Evolutionary conservation across 805 yeast genomes (phyloP), one percentile per base, ranked within the genome.

Genomic region (Starmerella stigmatis): DNA sequence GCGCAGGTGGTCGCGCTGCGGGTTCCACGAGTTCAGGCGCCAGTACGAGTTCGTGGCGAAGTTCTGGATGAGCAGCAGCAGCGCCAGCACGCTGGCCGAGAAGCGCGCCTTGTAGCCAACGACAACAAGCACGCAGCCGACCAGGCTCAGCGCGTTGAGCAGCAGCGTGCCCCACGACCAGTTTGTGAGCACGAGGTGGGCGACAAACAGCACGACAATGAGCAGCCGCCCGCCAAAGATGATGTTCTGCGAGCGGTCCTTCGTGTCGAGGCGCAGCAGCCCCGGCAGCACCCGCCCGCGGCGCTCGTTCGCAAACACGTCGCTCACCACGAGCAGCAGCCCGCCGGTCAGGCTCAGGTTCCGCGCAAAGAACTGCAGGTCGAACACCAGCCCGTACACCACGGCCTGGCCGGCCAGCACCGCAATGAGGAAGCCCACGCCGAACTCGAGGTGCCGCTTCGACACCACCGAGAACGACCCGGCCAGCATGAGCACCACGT

Each of bases 321-420:
- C 96, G 45, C 89, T 77, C 48, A 86, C 75, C 6, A 89, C 94
- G 58, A 89, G 75, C 55, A 89, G 67, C 51, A 89, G 72, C 6
- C 97, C 97, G 37, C 98, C 98, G 53, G 86, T 79, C 41, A 89
- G 89, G 19, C 94, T 81, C 54, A 88, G 69, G 62, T 86, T 86
- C 67, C 96, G 78, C 58, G 86, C 72, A 57, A 92, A 76, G 66
- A 88, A 89, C 47, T 76, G 75, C 25, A 81, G 71, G 57, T 88
- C 94, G 56, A 81, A 77, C 52, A 85, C 75, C 70, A 36, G 41
- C 5, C 97, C 97, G 60, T 89, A 89, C 49, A 82, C 82, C 12
- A 88, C 53, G 5, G 95, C 96, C 68, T 89, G 98, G 36, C 78
- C 63, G 13, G 85, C 59, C 27, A 89, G 84, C 51, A 86, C 89